A percentile compares a stretch with the other conserved stretches of the same genome.
These are phyloP conservation scores for Sideroxylon spinosum DNA, from an alignment of 179 eudicot genomes.

Conservation along the genomic window DNA sequence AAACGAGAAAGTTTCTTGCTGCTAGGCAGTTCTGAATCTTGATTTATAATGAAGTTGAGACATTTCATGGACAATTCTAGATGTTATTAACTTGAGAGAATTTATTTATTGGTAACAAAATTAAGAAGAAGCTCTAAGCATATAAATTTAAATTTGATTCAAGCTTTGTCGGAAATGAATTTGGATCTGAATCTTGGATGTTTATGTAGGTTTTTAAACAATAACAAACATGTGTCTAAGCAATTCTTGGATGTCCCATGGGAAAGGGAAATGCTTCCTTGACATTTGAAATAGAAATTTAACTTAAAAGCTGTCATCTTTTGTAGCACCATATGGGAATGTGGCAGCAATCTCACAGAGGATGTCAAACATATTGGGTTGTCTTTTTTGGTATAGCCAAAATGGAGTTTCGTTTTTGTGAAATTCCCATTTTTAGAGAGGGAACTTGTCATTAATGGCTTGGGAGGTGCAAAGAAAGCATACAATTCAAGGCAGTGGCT, in stretches of 20 bases:
- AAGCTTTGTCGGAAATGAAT: background rate
- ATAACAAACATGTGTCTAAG: background rate
- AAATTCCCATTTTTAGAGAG: background rate
- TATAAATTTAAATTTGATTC: background rate
- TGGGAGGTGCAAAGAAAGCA: background rate
- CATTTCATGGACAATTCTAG: background rate
- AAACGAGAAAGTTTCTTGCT: background rate
- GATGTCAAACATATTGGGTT: background rate
- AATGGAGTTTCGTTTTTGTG: background rate
- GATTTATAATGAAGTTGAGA: slow-evolving; percentile 2
- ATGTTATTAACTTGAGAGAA: background rate
- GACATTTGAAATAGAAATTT: background rate
- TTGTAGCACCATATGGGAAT: background rate
- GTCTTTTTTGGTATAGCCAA: background rate
- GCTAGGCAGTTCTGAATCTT: background rate
- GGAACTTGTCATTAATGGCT: background rate
- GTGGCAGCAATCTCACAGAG: background rate
- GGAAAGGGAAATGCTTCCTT: background rate
- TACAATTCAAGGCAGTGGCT: background rate
- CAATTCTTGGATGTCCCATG: background rate
- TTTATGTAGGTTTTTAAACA: background rate
- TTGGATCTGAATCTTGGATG: background rate
- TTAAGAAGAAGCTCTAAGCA: background rate
- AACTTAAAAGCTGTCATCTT: background rate
- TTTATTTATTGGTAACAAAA: background rate